phyloP scores from a whole-genome alignment of 2,329 filamentous ascomycete genomes.

The Hypocreales sp. region DNA sequence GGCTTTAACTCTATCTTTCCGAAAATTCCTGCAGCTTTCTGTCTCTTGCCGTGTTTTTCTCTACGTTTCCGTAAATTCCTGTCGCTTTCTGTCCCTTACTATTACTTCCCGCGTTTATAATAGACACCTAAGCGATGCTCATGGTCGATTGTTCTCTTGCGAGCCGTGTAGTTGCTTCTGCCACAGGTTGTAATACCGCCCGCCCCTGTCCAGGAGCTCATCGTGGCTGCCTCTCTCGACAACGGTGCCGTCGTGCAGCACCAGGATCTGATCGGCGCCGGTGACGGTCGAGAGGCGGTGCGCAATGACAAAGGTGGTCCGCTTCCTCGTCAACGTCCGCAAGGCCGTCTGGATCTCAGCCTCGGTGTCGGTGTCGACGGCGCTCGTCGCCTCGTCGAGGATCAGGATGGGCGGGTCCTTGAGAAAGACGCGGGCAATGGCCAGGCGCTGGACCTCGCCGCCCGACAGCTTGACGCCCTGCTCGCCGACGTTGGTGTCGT shows the following conservation, averaged over 20 bases:
- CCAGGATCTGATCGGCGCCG: slow-evolving; percentile 34
- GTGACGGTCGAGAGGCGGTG: slow-evolving; percentile 26
- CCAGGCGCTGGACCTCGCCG: slow-evolving; percentile 32
- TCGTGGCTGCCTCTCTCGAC: slow-evolving; percentile 37
- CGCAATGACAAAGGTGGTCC: slow-evolving; percentile 38
- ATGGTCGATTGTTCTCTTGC: too few relatives aligned
- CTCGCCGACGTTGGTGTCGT: slow-evolving; percentile 31
- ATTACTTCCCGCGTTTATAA: too few relatives aligned
- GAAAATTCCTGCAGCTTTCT: too few relatives aligned
- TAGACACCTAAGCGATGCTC: too few relatives aligned
- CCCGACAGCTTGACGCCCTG: slow-evolving; percentile 31
- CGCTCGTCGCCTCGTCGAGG: slow-evolving; percentile 36
- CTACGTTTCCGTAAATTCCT: too few relatives aligned
- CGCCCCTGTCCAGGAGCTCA: slow-evolving; percentile 24
- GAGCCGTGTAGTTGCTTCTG: slow-evolving; percentile 19
- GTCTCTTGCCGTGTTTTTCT: too few relatives aligned
- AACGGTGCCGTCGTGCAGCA: slow-evolving; percentile 35
- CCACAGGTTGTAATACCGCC: slow-evolving; percentile 37
- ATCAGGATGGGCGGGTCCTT: slow-evolving; percentile 12
- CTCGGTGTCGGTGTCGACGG: slow-evolving; percentile 29
- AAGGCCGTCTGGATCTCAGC: slow-evolving; percentile 29
- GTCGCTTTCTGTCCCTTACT: too few relatives aligned
- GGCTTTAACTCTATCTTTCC: too few relatives aligned
- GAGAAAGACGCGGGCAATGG: slow-evolving; percentile 24
- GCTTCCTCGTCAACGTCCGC: slow-evolving; percentile 23